A percentile compares a stretch with the other conserved stretches of the same genome.
These are phyloP conservation scores for Leucocoprinus sp. DNA, from an alignment of 768 basidiomycete genomes.

Conservation along the genomic window DNA sequence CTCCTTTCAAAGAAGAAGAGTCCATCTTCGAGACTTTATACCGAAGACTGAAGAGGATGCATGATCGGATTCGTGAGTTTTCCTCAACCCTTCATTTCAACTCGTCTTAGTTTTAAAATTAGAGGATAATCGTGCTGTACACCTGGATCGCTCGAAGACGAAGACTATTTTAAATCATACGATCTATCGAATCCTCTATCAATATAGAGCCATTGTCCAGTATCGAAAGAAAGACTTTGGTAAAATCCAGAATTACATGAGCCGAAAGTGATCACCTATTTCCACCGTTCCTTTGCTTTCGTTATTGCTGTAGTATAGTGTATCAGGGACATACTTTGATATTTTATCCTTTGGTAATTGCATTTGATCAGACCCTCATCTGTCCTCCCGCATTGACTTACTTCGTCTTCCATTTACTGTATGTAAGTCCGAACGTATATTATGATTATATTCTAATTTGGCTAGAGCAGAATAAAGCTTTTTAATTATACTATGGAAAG, in stretches of 20 bases:
- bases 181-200: constrained; percentile 55
- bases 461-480: no score
- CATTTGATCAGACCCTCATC: not conserved
- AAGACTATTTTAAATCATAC: constrained; percentile 64
- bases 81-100: not conserved
- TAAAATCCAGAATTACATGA: constrained; percentile 6
- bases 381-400: not conserved
- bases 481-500: no score
- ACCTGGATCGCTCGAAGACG: constrained; percentile 67
- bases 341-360: not conserved
- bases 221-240: constrained; percentile 2
- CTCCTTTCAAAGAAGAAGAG: constrained; percentile 17
- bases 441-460: no score
- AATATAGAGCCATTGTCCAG: constrained; percentile 26
- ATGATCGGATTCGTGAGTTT: constrained; percentile 53
- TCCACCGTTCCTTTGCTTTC: not conserved
- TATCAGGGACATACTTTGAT: not conserved
- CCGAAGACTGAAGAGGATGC: constrained; percentile 40
- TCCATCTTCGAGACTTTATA: constrained; percentile 41
- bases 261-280: not conserved
- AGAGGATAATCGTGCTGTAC: constrained; percentile 70
- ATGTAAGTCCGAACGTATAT: no score
- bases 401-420: not conserved
- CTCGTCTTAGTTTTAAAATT: not conserved
- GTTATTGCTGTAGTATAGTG: not conserved